Evolutionary conservation across 306 rosid genomes (phyloP).

Genomic region (Carpinus fangiana): DNA sequence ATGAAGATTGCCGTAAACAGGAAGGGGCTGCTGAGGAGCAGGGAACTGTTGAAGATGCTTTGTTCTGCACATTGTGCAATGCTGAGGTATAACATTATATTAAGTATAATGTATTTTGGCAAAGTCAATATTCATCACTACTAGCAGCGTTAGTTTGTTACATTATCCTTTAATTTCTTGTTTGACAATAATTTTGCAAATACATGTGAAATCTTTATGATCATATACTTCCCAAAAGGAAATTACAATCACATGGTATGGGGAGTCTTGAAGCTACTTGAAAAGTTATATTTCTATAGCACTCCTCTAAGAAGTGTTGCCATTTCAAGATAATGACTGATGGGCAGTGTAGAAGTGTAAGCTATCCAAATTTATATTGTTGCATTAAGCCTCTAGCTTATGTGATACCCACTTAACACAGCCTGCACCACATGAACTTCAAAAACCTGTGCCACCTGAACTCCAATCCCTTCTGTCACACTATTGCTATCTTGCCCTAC

Average conservation of each 20-base stretch:
- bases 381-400: not conserved
- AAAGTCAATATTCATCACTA: slow-evolving; percentile 1
- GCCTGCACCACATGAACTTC: not conserved
- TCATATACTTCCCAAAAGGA: not conserved
- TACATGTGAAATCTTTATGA: not conserved
- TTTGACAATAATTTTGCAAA: not conserved
- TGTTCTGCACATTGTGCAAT: slow-evolving; percentile 96
- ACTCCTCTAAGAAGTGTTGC: not conserved
- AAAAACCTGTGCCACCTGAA: not conserved
- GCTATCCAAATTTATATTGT: not conserved
- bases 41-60: slow-evolving; percentile 77
- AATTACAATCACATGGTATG: not conserved
- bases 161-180: slow-evolving; percentile 13
- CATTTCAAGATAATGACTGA: not conserved
- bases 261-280: slow-evolving; percentile 6
- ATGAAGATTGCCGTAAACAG: slow-evolving; percentile 82
- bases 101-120: not conserved
- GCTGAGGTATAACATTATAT: slow-evolving; percentile 70
- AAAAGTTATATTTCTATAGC: slow-evolving; percentile 6
- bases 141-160: slow-evolving; percentile 13
- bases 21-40: slow-evolving; percentile 64
- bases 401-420: not conserved
- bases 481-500: not conserved
- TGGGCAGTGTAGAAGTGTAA: not conserved
- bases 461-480: not conserved